phyloP scores from a whole-genome alignment of 495 filamentous ascomycete species.

The Staphylotrichum tortipilum region DNA sequence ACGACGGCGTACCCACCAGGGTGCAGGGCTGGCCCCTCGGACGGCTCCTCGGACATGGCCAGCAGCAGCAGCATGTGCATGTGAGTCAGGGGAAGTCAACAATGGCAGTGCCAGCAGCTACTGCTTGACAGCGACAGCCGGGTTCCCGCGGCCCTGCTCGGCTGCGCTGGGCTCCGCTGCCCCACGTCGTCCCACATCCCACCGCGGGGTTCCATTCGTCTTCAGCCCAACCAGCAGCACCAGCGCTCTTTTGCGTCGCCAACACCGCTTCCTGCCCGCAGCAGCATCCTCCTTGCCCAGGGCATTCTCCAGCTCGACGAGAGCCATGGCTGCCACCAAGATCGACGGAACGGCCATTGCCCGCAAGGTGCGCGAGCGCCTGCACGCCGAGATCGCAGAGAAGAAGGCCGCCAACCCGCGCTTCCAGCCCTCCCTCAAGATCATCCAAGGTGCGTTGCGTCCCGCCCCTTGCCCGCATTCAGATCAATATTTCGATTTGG shows the following conservation, averaged over 20 bases:
- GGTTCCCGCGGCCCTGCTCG: conserved; percentile 10
- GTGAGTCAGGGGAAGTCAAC: conserved; percentile 8
- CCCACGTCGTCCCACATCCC: conserved; percentile 10
- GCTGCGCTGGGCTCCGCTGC: conserved; percentile 12
- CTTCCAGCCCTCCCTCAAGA: conserved; percentile 80
- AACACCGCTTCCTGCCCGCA: background rate
- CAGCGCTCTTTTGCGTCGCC: conserved; percentile 7
- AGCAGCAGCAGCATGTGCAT: background rate
- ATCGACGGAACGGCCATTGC: conserved; percentile 96
- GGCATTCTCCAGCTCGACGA: conserved; percentile 36
- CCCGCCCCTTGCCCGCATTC: no score
- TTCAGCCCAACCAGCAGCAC: conserved; percentile 1
- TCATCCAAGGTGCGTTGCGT: conserved; percentile 70
- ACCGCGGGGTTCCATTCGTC: background rate
- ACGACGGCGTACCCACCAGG: no score
- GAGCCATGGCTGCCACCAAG: conserved; percentile 73
- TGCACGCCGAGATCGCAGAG: conserved; percentile 70
- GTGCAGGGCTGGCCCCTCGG: no score
- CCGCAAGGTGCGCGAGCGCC: conserved; percentile 70
- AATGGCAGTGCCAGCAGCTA: background rate
- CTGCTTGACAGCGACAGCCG: conserved; percentile 2
- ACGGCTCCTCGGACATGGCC: no score
- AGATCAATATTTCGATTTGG: no score
- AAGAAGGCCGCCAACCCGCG: conserved; percentile 73
- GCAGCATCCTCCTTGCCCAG: conserved; percentile 9